Percentiles rank a stretch among this genome's conserved stretches.
Conservation (phyloP, 2,329 filamentous ascomycete species). For the Cladosporium cucumerinum region DNA sequence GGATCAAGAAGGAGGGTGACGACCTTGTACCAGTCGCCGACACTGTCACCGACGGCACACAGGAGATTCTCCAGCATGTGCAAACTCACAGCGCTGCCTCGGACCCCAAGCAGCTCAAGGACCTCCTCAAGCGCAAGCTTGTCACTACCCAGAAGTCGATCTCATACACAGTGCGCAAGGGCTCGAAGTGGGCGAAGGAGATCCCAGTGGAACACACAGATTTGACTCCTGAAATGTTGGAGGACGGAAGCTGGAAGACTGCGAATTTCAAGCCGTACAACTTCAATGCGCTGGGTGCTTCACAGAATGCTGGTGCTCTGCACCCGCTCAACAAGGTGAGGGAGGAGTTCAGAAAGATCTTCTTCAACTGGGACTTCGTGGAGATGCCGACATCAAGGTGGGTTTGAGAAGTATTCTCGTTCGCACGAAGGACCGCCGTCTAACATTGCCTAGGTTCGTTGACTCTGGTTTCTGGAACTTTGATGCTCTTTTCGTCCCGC, state of each 20-base stretch:
- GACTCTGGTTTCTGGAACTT: conserved; percentile 99
- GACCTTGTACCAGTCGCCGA: conserved; percentile 58
- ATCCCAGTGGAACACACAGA: conserved; percentile 93
- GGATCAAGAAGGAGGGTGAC: conserved; percentile 62
- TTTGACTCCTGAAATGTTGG: conserved; percentile 88
- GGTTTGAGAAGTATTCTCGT: conserved; percentile 14
- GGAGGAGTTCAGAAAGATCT: conserved; percentile 93
- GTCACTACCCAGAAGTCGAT: conserved; percentile 80
- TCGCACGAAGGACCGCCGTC: background rate
- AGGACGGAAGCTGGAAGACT: conserved; percentile 85
- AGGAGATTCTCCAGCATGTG: conserved; percentile 70
- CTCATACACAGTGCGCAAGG: conserved; percentile 79
- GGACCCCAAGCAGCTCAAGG: conserved; percentile 72
- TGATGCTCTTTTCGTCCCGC: conserved; percentile 91
- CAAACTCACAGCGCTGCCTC: conserved; percentile 64
- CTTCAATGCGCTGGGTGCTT: conserved; percentile 66
- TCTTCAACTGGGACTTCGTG: conserved; percentile 98
- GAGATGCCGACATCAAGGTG: conserved; percentile 91
- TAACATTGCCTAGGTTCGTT: conserved; percentile 59
- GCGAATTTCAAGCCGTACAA: conserved; percentile 84
- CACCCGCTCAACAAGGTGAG: conserved; percentile 83
- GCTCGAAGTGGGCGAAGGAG: conserved; percentile 81
- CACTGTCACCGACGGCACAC: conserved; percentile 75
- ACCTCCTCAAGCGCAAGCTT: conserved; percentile 90
- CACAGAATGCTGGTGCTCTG: conserved; percentile 51